Evolutionary conservation across 2,329 filamentous ascomycete genomes (phyloP).

Genomic region (Botryotinia globosa): DNA sequence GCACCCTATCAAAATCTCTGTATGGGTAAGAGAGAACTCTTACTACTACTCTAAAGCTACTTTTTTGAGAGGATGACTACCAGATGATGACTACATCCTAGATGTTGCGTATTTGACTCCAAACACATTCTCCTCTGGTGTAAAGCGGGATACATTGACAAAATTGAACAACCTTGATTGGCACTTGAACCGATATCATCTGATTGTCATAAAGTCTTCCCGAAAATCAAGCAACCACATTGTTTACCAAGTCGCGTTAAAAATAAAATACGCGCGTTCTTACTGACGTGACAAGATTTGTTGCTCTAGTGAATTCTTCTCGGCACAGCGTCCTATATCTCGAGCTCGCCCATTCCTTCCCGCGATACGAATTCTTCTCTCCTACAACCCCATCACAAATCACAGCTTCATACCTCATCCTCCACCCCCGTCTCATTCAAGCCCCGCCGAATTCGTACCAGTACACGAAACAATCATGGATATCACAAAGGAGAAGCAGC

Average conservation of each 20-base stretch:
- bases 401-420: background rate
- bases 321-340: background rate
- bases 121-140: background rate
- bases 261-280: background rate
- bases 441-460: too few relatives aligned
- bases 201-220: background rate
- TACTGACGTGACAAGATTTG: background rate
- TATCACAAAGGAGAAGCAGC: background rate
- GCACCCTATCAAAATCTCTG: background rate
- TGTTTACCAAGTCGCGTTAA: background rate
- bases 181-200: background rate
- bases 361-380: background rate
- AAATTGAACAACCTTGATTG: background rate
- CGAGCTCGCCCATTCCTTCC: background rate
- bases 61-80: accelerated
- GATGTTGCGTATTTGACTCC: background rate
- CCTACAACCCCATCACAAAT: background rate
- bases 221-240: background rate
- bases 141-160: accelerated
- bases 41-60: too few relatives aligned
- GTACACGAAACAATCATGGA: too few relatives aligned
- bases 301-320: background rate
- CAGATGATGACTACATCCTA: background rate
- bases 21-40: background rate
- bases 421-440: too few relatives aligned